Evolutionary conservation across 495 filamentous ascomycete species (phyloP).

Genomic region (Beverwykella pulmonaria): DNA sequence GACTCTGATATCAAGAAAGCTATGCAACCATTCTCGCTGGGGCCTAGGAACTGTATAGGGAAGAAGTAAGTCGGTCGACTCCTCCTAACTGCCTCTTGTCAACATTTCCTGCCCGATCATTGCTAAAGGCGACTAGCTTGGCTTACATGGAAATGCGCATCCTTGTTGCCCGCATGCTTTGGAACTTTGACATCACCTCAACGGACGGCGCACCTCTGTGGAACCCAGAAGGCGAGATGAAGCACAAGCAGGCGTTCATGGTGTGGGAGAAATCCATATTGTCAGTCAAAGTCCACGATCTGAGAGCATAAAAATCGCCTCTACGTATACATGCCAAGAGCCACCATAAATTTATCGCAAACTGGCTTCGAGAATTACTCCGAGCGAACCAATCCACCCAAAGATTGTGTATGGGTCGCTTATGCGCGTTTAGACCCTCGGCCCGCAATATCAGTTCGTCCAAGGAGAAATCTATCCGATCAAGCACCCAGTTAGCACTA

Average conservation of each 20-base stretch:
- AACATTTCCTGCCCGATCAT: background rate
- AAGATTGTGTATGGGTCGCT: background rate
- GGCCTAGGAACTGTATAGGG: slow-evolving; percentile 41
- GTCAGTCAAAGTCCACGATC: slow-evolving; percentile 17
- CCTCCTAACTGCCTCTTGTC: background rate
- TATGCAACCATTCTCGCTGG: slow-evolving; percentile 36
- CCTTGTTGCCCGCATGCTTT: slow-evolving; percentile 17
- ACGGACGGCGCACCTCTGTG: slow-evolving; percentile 23
- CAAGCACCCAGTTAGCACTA: background rate
- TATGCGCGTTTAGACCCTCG: background rate
- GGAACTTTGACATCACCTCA: slow-evolving; percentile 25
- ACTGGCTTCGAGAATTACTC: background rate
- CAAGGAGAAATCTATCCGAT: slow-evolving; percentile 9
- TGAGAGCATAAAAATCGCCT: slow-evolving; percentile 4
- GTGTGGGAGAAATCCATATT: slow-evolving; percentile 25
- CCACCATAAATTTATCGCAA: background rate
- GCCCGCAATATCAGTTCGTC: background rate
- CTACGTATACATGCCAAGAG: background rate
- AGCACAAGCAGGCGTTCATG: slow-evolving; percentile 29
- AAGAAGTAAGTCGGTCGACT: slow-evolving; percentile 6
- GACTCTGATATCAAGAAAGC: slow-evolving; percentile 30
- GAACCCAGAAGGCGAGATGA: slow-evolving; percentile 33
- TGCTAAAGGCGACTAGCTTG: slow-evolving; percentile 5
- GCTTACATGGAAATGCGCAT: slow-evolving; percentile 32
- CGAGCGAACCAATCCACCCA: background rate